phyloP scores from a whole-genome alignment of 257 asterid species.

The Scutellaria barbata region DNA sequence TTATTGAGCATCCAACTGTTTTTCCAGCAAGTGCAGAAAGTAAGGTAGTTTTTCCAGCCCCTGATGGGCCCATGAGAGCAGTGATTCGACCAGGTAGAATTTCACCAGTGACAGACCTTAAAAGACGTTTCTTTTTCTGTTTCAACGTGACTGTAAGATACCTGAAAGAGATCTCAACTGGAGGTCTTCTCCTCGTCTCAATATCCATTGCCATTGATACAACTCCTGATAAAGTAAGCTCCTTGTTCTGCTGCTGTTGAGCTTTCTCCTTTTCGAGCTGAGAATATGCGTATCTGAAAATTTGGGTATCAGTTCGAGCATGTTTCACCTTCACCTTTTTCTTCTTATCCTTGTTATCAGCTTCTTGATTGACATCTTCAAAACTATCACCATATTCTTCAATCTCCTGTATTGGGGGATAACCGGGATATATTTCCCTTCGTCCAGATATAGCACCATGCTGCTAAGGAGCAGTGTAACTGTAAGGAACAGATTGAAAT shows the following conservation, averaged over 20 bases:
- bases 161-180: conserved; percentile 66
- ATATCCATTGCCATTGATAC: conserved; percentile 63
- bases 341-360: conserved; percentile 38
- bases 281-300: conserved; percentile 83
- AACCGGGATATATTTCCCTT: conserved; percentile 38
- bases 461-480: conserved; percentile 45
- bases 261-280: conserved; percentile 91
- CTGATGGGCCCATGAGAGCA: conserved; percentile 99
- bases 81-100: conserved; percentile 84
- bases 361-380: conserved; percentile 40
- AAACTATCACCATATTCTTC: conserved; percentile 52
- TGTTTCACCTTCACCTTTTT: conserved; percentile 59
- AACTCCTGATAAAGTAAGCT: conserved; percentile 65
- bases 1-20: conserved; percentile 75
- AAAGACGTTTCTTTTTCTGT: conserved; percentile 67
- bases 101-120: conserved; percentile 79
- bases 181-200: conserved; percentile 61
- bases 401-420: conserved; percentile 49
- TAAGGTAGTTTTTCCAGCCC: conserved; percentile 97
- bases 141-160: conserved; percentile 79
- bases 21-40: conserved; percentile 95
- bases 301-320: conserved; percentile 72
- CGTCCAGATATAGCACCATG: conserved; percentile 43
- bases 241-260: conserved; percentile 63
- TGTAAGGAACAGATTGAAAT: conserved; percentile 27